These are phyloP conservation scores for Hebeloma cylindrosporum DNA, from an alignment of 768 basidiomycete species.

Conservation along the genomic window DNA sequence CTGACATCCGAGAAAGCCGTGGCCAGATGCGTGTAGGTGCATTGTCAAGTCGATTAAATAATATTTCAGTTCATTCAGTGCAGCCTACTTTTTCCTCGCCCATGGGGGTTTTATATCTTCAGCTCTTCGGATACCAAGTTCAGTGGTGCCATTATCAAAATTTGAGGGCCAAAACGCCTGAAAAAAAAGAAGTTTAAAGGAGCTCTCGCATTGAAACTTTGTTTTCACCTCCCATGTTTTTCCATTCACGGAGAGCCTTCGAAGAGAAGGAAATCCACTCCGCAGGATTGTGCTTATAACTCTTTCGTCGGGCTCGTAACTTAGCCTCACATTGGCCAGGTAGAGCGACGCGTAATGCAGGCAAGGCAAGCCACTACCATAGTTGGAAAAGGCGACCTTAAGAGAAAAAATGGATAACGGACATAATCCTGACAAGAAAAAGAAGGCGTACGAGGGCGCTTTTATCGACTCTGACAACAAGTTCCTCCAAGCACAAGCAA, in stretches of 20 bases:
- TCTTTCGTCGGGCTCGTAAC: conserved; percentile 21
- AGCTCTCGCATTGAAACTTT: no score
- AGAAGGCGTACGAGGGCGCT: conserved; percentile 28
- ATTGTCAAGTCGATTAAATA: no score
- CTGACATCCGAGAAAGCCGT: no score
- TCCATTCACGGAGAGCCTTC: conserved; percentile 33
- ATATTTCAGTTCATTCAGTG: no score
- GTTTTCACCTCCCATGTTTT: conserved; percentile 36
- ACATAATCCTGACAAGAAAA: not conserved
- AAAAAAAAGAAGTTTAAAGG: no score
- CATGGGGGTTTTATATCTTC: no score
- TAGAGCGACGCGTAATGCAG: conserved; percentile 36
- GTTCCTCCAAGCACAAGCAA: conserved; percentile 37
- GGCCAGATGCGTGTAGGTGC: no score
- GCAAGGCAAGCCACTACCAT: conserved; percentile 16
- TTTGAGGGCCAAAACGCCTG: no score
- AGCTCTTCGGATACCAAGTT: no score
- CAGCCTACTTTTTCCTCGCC: no score
- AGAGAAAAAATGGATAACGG: not conserved
- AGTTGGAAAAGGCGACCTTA: conserved; percentile 28
- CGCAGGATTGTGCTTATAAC: conserved; percentile 25
- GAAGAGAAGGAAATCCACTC: conserved; percentile 21
- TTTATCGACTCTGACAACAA: conserved; percentile 31
- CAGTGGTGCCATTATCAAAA: no score
- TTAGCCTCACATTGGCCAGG: conserved; percentile 31